A percentile compares a stretch with the other conserved stretches of the same genome.
Evolutionary conservation across 192 early-diverging fungal genomes (phyloP).

Genomic region (Anaeromyces robustus): DNA sequence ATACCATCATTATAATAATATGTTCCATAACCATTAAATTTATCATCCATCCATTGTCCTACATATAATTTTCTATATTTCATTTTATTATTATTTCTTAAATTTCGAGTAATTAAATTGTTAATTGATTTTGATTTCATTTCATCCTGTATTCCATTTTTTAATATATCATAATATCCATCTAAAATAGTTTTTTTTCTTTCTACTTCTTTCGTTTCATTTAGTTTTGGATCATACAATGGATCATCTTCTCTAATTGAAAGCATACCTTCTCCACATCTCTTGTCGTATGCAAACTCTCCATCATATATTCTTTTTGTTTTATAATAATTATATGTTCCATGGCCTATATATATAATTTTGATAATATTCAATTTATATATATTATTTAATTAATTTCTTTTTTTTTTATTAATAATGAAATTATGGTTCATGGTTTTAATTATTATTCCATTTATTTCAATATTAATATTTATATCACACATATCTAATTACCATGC

Average conservation of each 20-base stretch:
- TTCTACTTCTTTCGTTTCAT: neutral
- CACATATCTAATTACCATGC: constrained; percentile 11
- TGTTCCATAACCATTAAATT: constrained; percentile 28
- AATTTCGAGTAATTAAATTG: neutral
- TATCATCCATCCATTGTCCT: constrained; percentile 29
- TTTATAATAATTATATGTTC: constrained; percentile 29
- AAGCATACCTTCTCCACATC: constrained; percentile 36
- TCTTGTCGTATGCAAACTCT: constrained; percentile 26
- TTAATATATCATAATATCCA: neutral
- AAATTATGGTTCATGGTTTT: no score
- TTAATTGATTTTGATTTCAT: neutral
- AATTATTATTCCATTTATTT: no score
- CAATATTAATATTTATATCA: neutral
- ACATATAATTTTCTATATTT: constrained; percentile 34
- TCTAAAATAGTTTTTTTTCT: neutral
- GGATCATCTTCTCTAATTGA: constrained; percentile 11
- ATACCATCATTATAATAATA: constrained; percentile 35
- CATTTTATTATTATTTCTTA: neutral
- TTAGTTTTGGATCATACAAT: neutral
- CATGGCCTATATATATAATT: constrained; percentile 27
- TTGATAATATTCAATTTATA: no score
- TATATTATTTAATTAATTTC: no score
- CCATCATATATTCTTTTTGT: constrained; percentile 34
- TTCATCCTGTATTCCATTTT: neutral
- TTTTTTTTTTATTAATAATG: no score